Conservation (phyloP, 768 basidiomycete species). For the Chalciporus piperatus region DNA sequence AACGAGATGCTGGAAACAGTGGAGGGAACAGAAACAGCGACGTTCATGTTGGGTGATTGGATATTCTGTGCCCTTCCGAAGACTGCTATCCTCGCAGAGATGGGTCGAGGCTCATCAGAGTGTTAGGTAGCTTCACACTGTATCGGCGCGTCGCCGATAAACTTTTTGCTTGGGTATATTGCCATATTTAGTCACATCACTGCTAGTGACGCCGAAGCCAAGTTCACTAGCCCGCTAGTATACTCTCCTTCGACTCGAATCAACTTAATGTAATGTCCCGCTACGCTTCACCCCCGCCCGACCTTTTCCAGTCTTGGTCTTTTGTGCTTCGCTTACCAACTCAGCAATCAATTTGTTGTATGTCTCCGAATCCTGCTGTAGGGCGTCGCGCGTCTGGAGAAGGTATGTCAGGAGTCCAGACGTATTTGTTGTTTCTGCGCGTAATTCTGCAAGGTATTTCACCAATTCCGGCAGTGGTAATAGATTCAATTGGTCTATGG, state of each 20-base stretch:
- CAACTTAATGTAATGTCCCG: slow-evolving; percentile 39
- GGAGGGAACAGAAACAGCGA: slow-evolving; percentile 84
- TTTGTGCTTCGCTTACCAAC: slow-evolving; percentile 89
- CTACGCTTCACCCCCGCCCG: slow-evolving; percentile 46
- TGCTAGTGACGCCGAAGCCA: no score
- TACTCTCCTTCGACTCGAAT: background rate
- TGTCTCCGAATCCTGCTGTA: slow-evolving; percentile 86
- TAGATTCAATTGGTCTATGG: slow-evolving; percentile 66
- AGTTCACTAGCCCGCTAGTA: background rate
- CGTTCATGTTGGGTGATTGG: slow-evolving; percentile 62
- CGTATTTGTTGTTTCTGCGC: slow-evolving; percentile 68
- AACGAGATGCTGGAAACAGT: slow-evolving; percentile 85
- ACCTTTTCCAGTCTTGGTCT: slow-evolving; percentile 66
- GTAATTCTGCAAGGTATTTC: slow-evolving; percentile 63
- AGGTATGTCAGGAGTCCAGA: slow-evolving; percentile 78
- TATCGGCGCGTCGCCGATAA: background rate
- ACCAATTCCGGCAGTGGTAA: slow-evolving; percentile 69
- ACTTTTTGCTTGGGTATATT: slow-evolving; percentile 14
- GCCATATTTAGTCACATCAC: slow-evolving; percentile 15
- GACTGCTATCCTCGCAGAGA: background rate
- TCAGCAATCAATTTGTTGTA: slow-evolving; percentile 91
- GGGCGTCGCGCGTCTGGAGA: slow-evolving; percentile 73
- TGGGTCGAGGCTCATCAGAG: background rate
- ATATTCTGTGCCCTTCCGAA: background rate
- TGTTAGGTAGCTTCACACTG: background rate